Evolutionary conservation across 1,284 basidiomycete species (phyloP).

Genomic region (Amylostereum chailletii): DNA sequence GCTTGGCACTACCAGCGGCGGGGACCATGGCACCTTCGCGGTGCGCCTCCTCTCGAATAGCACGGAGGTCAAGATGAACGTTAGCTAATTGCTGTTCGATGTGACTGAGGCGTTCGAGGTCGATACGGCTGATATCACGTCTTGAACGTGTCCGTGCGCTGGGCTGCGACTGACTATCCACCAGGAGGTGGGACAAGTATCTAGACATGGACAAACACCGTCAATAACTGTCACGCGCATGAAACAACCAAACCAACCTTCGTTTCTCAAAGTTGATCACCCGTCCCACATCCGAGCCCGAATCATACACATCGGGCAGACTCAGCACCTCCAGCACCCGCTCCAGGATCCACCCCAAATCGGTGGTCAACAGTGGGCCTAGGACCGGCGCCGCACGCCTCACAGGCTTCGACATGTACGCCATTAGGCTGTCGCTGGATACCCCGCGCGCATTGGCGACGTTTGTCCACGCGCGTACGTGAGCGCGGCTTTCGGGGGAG

Average conservation of each 20-base stretch:
- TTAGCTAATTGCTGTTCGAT: constrained; percentile 58
- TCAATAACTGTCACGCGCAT: constrained; percentile 3
- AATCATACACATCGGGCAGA: constrained; percentile 61
- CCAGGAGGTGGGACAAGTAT: constrained; percentile 56
- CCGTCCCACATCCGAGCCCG: constrained; percentile 36
- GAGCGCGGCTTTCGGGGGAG: constrained; percentile 66
- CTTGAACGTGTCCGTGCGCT: constrained; percentile 35
- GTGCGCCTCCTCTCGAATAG: constrained; percentile 63
- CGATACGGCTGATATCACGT: constrained; percentile 50
- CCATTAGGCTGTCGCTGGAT: constrained; percentile 49
- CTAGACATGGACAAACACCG: constrained; percentile 24
- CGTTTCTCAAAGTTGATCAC: constrained; percentile 77
- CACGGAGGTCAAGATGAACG: constrained; percentile 57
- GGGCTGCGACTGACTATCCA: constrained; percentile 36
- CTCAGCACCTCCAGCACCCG: constrained; percentile 69
- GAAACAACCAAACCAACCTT: constrained; percentile 35
- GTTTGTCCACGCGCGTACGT: constrained; percentile 64
- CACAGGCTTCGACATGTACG: constrained; percentile 43
- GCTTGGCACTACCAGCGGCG: constrained; percentile 32
- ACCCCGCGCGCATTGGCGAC: constrained; percentile 51
- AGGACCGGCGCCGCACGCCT: constrained; percentile 34
- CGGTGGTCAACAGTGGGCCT: constrained; percentile 48
- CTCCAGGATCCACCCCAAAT: constrained; percentile 76
- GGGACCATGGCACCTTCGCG: constrained; percentile 46
- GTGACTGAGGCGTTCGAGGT: constrained; percentile 64